These are phyloP conservation scores for Trypanosoma rangeli DNA, from an alignment of 208 protist species.

Conservation along the genomic window DNA sequence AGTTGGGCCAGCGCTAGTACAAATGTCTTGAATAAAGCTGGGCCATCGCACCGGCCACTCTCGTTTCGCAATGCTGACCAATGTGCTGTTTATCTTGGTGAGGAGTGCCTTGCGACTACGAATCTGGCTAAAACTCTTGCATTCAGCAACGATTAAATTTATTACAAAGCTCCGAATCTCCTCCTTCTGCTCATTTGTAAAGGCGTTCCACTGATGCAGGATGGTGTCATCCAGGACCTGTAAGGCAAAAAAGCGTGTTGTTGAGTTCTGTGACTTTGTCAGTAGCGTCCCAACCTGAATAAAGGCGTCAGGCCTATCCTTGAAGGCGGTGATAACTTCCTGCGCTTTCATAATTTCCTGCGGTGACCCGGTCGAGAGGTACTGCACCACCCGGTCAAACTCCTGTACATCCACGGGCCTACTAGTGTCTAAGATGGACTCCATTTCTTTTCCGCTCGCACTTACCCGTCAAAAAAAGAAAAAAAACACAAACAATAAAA, in stretches of 20 bases:
- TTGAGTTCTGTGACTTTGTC: conserved; percentile 52
- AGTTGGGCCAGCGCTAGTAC: conserved; percentile 86
- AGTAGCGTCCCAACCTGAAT: conserved; percentile 91
- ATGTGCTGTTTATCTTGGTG: conserved; percentile 89
- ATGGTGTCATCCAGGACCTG: conserved; percentile 95
- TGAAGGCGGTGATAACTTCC: conserved; percentile 88
- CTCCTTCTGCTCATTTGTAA: conserved; percentile 89
- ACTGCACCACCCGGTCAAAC: conserved; percentile 68
- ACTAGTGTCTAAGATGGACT: conserved; percentile 68
- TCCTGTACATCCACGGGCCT: conserved; percentile 65
- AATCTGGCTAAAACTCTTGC: conserved; percentile 53
- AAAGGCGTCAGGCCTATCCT: conserved; percentile 92
- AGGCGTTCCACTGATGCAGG: conserved; percentile 94
- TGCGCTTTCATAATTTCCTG: conserved; percentile 77
- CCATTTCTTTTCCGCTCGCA: conserved; percentile 37
- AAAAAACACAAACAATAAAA: conserved; percentile 23
- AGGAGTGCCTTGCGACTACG: conserved; percentile 67
- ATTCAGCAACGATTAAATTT: conserved; percentile 91
- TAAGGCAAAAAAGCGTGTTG: conserved; percentile 92
- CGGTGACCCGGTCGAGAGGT: conserved; percentile 50
- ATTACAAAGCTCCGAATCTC: conserved; percentile 97
- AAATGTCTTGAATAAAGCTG: conserved; percentile 97
- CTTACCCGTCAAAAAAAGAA: conserved; percentile 9
- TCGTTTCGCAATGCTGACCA: conserved; percentile 97
- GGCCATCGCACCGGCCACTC: conserved; percentile 98